These are phyloP conservation scores for Sphagnum magellanicum DNA, from an alignment of 228 moss, liverwort and hornwort species.

Conservation along the genomic window DNA sequence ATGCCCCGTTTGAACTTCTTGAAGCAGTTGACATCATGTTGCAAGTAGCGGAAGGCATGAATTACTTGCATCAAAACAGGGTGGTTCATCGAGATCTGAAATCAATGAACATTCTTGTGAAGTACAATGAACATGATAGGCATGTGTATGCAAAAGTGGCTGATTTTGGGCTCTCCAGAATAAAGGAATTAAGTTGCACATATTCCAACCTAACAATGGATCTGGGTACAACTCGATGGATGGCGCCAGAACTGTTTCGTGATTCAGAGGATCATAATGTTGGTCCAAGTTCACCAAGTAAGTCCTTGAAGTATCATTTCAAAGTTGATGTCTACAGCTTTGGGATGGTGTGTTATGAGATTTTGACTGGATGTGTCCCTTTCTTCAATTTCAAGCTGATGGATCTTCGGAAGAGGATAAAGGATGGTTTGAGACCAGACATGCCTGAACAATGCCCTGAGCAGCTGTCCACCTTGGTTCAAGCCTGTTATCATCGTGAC, in stretches of 20 bases:
- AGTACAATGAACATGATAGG: conserved; percentile 1
- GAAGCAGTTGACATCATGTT: conserved; percentile 9
- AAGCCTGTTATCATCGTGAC: conserved; percentile 10
- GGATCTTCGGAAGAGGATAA: too few species aligned
- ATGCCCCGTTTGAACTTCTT: neutral
- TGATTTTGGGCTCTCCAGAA: conserved; percentile 12
- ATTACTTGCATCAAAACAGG: conserved; percentile 9
- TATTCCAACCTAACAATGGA: conserved; percentile 7
- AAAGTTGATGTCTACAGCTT: conserved; percentile 10
- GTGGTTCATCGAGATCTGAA: conserved; percentile 13
- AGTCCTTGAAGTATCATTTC: neutral
- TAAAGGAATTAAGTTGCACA: neutral
- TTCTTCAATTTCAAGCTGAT: neutral
- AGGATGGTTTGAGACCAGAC: neutral
- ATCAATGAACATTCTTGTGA: conserved; percentile 10
- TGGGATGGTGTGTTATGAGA: conserved; percentile 4
- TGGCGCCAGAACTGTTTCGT: conserved; percentile 1
- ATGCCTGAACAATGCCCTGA: conserved; percentile 3
- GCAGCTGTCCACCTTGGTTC: conserved; percentile 3
- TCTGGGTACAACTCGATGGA: conserved; percentile 4
- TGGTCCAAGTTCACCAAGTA: neutral
- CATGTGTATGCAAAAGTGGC: conserved; percentile 14
- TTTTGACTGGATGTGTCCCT: conserved; percentile 2
- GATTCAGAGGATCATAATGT: conserved; percentile 1
- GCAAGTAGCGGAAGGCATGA: conserved; percentile 12